Conservation (phyloP, 1,284 basidiomycete species). For the Neolentinus lepideus region DNA sequence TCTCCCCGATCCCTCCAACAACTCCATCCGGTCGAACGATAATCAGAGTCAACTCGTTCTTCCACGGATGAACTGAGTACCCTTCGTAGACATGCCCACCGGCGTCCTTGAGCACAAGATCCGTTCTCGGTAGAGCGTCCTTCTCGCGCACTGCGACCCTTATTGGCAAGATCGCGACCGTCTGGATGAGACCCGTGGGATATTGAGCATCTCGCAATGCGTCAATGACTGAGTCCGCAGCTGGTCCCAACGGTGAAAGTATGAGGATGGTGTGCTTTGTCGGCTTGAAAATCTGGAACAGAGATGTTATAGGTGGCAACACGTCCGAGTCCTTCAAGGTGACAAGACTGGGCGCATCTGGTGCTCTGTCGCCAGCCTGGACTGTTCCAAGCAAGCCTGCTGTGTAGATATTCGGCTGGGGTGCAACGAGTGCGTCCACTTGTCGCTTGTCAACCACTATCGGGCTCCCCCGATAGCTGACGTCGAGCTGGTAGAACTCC, state of each 20-base stretch:
- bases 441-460: conserved; percentile 7
- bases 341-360: conserved; percentile 7
- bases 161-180: neutral
- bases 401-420: neutral
- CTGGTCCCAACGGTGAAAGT: conserved; percentile 14
- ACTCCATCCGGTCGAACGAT: conserved; percentile 7
- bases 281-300: conserved; percentile 13
- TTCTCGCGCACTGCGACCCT: neutral
- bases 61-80: neutral
- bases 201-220: neutral
- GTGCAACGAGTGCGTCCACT: neutral
- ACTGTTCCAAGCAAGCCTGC: neutral
- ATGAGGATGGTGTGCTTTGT: conserved; percentile 20
- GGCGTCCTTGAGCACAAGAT: neutral
- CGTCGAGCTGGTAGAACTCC: conserved; percentile 1
- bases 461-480: conserved; percentile 7
- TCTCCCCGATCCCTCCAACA: neutral
- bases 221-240: neutral
- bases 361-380: conserved; percentile 11
- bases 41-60: neutral
- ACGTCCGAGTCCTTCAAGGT: conserved; percentile 1
- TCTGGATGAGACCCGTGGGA: neutral
- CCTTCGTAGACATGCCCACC: neutral
- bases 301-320: neutral
- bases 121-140: neutral